Base-by-base conservation (phyloP, 768 basidiomycete species). In the Hygrophoropsis aurantiaca region DNA sequence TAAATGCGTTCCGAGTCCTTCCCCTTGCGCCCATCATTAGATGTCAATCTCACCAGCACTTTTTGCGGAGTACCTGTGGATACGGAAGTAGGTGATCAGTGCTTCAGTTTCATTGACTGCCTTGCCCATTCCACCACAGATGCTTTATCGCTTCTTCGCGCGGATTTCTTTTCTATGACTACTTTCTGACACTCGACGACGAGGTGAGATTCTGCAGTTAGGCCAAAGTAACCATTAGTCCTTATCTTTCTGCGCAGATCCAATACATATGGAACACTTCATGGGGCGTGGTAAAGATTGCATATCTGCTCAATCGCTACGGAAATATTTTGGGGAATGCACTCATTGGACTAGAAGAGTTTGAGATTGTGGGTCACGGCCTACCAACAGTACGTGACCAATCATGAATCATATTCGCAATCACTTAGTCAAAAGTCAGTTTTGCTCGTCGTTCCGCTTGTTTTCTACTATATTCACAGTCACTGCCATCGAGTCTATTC, bases 281-380 rank as follows among this genome's bases (percentile, higher is more conserved):
- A 4, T 53, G 49, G 55, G 50, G 48, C 5, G 15, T 19, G 7
- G 39, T 46, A 9, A 58, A 51, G 45, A 20, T 35, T 0, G 2
- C 46, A 3, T 58, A 56, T 35, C 44, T 58, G 9, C 11, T 56
- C 18, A 54, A 49, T 35, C 55, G 57, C 21, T 58, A 58, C 27
- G 55, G 40, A 4, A 58, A 54, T 23, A 44, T 58, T 10, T 11
- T 56, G 3, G 42, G 39, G 11, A 55, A 58, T 16, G 49, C 43
- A 13, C 18, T 42, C 23, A 34, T 57, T 3, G 30, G 40, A 6
- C 25, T 54, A 13, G 39, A 44, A 24, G 50, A 47, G 26, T 30
- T 32, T 34, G 49, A 30, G 27, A 30, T 30, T 13, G 27, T 30
- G 27, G 27, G 27, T 30, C 27, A 30, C 27, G 27, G 27, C 27